phyloP scores from a whole-genome alignment of 192 early-diverging fungal genomes.

The Tieghemiomyces parasiticus region DNA sequence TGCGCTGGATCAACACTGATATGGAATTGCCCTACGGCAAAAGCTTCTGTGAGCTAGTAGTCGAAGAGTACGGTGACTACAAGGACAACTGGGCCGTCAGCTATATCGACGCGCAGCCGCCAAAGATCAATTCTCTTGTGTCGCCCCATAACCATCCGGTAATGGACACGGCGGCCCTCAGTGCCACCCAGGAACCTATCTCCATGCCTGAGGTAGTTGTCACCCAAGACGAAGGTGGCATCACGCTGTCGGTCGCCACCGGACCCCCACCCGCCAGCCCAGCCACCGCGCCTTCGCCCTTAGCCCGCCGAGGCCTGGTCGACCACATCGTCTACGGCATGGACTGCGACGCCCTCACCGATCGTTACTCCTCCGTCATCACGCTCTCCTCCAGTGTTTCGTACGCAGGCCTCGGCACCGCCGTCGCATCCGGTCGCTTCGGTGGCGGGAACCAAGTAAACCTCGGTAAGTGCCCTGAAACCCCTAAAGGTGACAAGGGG shows the following conservation, averaged over 20 bases:
- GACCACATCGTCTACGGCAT: not conserved
- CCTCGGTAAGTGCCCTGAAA: slow-evolving; percentile 27
- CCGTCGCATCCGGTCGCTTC: slow-evolving; percentile 52
- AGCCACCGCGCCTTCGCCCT: too few relatives aligned
- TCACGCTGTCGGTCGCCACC: too few relatives aligned
- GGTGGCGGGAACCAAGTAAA: slow-evolving; percentile 38
- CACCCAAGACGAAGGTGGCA: too few relatives aligned
- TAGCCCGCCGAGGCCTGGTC: too few relatives aligned
- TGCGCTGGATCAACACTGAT: not conserved
- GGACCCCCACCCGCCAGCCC: too few relatives aligned
- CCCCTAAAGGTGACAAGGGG: too few relatives aligned
- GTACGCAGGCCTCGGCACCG: slow-evolving; percentile 52
- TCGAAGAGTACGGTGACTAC: not conserved
- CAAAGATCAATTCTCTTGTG: too few relatives aligned
- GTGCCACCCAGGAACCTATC: too few relatives aligned
- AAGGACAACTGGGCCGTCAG: not conserved
- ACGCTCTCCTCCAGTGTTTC: slow-evolving; percentile 3
- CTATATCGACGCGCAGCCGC: too few relatives aligned
- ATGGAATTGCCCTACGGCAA: not conserved
- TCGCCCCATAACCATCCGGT: too few relatives aligned
- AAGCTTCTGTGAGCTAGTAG: not conserved
- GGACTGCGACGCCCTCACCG: not conserved
- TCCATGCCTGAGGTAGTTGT: too few relatives aligned
- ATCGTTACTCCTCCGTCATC: not conserved
- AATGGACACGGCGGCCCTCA: too few relatives aligned